Evolutionary conservation across 129 eudicot genomes (phyloP), one percentile per base, ranked within the genome.

Genomic region (Daucus carota): DNA sequence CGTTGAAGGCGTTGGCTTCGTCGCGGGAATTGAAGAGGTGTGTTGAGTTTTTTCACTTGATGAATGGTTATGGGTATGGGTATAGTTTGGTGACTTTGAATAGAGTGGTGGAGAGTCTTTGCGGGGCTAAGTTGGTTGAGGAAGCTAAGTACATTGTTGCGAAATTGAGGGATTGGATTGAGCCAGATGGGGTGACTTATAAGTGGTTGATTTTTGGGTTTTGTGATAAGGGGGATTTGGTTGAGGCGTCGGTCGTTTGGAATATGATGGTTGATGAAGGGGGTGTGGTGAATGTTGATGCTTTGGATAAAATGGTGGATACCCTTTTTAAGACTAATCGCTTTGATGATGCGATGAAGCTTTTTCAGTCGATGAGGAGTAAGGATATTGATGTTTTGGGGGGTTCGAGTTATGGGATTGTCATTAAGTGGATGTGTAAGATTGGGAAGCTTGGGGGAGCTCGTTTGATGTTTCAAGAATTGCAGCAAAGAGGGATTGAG

Each of bases 1-100:
- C 86, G 7, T 8, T 90, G 73, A 87, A 79, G 70, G 86, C 90
- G 0, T 74, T 93, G 80, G 91, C 96, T 74, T 74, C 85, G 0
- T 95, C 97, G 0, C 81, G 97, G 85, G 97, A 93, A 78, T 46
- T 93, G 85, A 90, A 84, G 86, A 88, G 86, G 81, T 93, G 97
- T 73, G 91, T 90, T 14, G 92, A 90, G 22, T 81, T 88, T 81
- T 88, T 93, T 80, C 96, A 90, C 50, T 0, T 88, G 47, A 88
- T 93, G 91, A 87, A 88, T 77, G 84, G 48, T 33, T 84, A 85
- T 81, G 98, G 93, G 20, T 87, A 86, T 80, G 92, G 69, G 67
- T 90, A 85, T 80, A 73, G 75, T 74, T 73, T 88, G 78, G 87
- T 75, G 65, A 84, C 74, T n/a, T 85, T 90, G 70, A 90, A 93